Evolutionary conservation across 2,329 filamentous ascomycete species (phyloP).

Genomic region (Aspergillus brasiliensis): DNA sequence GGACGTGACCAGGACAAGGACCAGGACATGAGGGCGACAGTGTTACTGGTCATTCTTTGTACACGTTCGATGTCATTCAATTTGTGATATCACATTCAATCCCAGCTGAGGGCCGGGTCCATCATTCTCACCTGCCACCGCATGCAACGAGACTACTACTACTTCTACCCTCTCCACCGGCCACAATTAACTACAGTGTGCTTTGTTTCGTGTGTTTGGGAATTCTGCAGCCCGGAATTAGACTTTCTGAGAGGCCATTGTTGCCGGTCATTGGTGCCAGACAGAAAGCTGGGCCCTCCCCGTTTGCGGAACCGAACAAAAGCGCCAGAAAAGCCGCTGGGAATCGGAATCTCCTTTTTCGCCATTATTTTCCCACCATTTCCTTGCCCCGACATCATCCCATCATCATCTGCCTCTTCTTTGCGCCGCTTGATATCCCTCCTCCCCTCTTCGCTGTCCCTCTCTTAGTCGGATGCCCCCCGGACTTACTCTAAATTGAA

Average conservation of each 20-base stretch:
- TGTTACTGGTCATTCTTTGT: conserved; percentile 2
- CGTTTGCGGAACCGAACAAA: conserved; percentile 9
- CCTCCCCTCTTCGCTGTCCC: conserved; percentile 40
- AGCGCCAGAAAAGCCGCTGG: background rate
- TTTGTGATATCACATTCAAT: conserved; percentile 4
- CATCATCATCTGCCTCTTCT: conserved; percentile 50
- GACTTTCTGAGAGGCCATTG: background rate
- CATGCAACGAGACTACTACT: conserved; percentile 10
- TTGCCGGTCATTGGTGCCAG: background rate
- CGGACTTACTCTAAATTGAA: conserved; percentile 25
- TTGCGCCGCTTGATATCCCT: no score
- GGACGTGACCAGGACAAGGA: conserved; percentile 4
- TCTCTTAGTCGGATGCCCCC: conserved; percentile 33
- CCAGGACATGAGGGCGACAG: background rate
- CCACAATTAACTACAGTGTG: background rate
- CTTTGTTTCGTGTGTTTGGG: background rate
- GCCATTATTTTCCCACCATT: background rate
- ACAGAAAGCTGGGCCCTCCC: background rate
- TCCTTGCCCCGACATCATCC: conserved; percentile 16
- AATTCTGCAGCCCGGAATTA: background rate
- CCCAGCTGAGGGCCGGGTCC: background rate
- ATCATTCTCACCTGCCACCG: conserved; percentile 4
- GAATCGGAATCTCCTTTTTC: conserved; percentile 6
- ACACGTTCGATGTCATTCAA: background rate
- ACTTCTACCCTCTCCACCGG: no score